A percentile compares a stretch with the other conserved stretches of the same genome.
These are phyloP conservation scores for Sicyos edulis DNA, from an alignment of 306 rosid species.

Conservation along the genomic window DNA sequence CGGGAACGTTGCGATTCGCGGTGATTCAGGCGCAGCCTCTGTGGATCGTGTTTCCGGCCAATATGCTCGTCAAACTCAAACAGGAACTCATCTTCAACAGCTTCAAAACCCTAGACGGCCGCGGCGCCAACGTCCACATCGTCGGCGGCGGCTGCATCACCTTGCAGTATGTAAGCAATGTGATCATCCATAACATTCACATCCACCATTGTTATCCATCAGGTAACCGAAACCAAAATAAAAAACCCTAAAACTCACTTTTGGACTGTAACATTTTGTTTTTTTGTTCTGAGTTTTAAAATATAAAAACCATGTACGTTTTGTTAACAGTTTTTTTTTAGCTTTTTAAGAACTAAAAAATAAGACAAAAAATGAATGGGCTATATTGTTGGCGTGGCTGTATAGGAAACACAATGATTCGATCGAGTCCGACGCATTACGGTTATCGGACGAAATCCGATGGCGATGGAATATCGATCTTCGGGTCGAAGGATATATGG, in stretches of 20 bases:
- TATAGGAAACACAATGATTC: conserved; percentile 52
- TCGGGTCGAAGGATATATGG: conserved; percentile 67
- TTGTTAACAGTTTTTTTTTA: too few relatives aligned
- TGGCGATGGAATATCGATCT: conserved; percentile 82
- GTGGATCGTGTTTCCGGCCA: conserved; percentile 80
- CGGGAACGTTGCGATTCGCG: conserved; percentile 69
- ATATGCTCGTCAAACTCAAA: conserved; percentile 71
- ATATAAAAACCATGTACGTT: too few relatives aligned
- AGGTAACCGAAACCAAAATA: too few relatives aligned
- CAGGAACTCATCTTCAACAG: conserved; percentile 89
- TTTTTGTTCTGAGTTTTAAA: too few relatives aligned
- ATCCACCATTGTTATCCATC: conserved; percentile 82
- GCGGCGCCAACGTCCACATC: conserved; percentile 95
- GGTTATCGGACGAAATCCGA: conserved; percentile 66
- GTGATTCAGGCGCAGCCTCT: conserved; percentile 63
- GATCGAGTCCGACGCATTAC: conserved; percentile 67
- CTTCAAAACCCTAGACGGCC: conserved; percentile 81
- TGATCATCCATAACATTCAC: conserved; percentile 84
- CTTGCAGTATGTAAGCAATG: conserved; percentile 77
- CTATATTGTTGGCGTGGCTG: not conserved
- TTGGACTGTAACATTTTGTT: too few relatives aligned
- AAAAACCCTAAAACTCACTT: too few relatives aligned
- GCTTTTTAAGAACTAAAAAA: too few relatives aligned
- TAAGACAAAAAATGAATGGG: too few relatives aligned
- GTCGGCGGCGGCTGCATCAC: conserved; percentile 97